Conservation (phyloP, 441 rosid species). For the Populus hybrid region DNA sequence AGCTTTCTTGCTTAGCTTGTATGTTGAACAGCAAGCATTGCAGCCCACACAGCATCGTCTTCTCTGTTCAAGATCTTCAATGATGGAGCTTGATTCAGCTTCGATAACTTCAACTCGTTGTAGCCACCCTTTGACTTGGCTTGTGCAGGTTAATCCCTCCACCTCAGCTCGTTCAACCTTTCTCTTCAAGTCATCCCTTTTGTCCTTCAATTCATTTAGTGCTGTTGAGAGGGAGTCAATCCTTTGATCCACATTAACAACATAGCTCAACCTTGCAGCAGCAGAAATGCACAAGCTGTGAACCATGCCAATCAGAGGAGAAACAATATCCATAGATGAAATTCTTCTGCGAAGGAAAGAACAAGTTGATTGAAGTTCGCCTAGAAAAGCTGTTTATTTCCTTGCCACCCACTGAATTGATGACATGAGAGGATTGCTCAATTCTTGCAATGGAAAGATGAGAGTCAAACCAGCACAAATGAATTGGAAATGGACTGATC, state of each 20-base stretch:
- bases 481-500: neutral
- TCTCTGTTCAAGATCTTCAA: conserved; percentile 17
- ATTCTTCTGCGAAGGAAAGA: neutral
- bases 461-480: too few species aligned
- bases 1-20: conserved; percentile 32
- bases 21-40: conserved; percentile 15
- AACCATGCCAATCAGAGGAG: conserved; percentile 6
- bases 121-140: conserved; percentile 37
- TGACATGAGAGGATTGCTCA: too few species aligned
- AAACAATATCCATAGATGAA: conserved; percentile 21
- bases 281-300: conserved; percentile 7
- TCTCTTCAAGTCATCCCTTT: conserved; percentile 33
- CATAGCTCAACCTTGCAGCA: neutral
- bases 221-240: conserved; percentile 25
- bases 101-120: conserved; percentile 29
- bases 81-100: conserved; percentile 24
- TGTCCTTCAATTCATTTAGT: conserved; percentile 31
- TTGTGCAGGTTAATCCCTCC: conserved; percentile 33
- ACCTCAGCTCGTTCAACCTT: conserved; percentile 25
- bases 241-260: conserved; percentile 27
- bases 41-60: conserved; percentile 24
- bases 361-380: neutral
- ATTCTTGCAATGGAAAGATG: too few species aligned
- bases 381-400: too few species aligned
- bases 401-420: too few species aligned